Evolutionary conservation across 352 stramenopile genomes (phyloP).

Genomic region (Thraustochytrium striatum): DNA sequence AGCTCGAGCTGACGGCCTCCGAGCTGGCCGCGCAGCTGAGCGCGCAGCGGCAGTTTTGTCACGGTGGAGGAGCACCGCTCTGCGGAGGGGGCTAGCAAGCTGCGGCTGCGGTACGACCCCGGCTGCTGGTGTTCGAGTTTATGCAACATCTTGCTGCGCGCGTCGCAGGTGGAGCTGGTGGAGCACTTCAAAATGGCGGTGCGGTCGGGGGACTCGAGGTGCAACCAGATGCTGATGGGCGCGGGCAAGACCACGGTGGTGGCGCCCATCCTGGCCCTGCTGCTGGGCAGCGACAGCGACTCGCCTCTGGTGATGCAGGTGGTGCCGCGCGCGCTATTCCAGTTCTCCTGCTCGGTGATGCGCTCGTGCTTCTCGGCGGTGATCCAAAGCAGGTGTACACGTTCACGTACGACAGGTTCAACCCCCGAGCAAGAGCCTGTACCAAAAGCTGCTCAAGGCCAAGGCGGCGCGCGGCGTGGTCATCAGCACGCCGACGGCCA

Average conservation of each 20-base stretch:
- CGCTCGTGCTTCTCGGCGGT: constrained; percentile 94
- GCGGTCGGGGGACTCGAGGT: constrained; percentile 64
- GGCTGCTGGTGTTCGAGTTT: constrained; percentile 99
- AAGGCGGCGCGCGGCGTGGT: constrained; percentile 89
- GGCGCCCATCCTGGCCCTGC: constrained; percentile 93
- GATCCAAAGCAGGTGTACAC: constrained; percentile 97
- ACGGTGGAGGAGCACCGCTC: constrained; percentile 29
- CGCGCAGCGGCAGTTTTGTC: constrained; percentile 1
- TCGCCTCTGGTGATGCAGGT: constrained; percentile 82
- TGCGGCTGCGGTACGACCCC: constrained; percentile 78
- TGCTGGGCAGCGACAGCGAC: constrained; percentile 88
- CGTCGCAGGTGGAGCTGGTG: constrained; percentile 97
- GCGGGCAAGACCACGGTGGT: constrained; percentile 99
- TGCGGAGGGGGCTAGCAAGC: background rate
- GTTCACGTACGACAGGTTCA: constrained; percentile 91
- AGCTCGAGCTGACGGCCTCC: constrained; percentile 27
- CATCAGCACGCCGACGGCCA: constrained; percentile 94
- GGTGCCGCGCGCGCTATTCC: constrained; percentile 96
- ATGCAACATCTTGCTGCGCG: constrained; percentile 94
- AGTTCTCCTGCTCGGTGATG: constrained; percentile 95
- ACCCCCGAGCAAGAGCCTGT: constrained; percentile 26
- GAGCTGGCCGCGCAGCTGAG: constrained; percentile 65
- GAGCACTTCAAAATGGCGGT: constrained; percentile 90
- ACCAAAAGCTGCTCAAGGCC: constrained; percentile 54
- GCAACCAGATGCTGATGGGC: constrained; percentile 99